Percentiles rank a stretch among this genome's conserved stretches.
These are phyloP conservation scores for Wickerhamomyces alni DNA, from an alignment of 805 yeast species.

Conservation along the genomic window DNA sequence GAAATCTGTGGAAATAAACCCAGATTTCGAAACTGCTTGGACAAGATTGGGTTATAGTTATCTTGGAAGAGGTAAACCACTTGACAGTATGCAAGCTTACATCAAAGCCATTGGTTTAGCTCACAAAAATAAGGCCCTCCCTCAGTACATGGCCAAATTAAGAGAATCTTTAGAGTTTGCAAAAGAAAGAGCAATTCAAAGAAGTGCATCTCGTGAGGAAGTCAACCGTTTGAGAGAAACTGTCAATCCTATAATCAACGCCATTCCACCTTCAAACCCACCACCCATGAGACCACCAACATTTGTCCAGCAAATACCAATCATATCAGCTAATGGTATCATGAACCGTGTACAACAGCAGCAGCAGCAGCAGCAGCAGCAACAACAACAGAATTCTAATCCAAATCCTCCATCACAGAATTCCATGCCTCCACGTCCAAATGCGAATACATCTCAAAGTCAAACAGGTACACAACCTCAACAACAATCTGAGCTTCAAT, in stretches of 20 bases:
- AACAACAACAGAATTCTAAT: constrained; percentile 1
- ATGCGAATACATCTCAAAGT: too few relatives aligned
- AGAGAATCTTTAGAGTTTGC: constrained; percentile 12
- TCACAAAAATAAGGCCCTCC: constrained; percentile 5
- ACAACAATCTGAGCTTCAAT: too few relatives aligned
- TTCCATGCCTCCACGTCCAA: too few relatives aligned
- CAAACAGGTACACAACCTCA: too few relatives aligned
- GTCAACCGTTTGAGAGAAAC: constrained; percentile 1
- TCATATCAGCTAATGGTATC: neutral
- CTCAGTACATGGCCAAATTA: constrained; percentile 12
- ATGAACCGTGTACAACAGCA: neutral
- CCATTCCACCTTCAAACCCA: neutral
- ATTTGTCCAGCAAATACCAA: neutral
- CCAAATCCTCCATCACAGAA: neutral
- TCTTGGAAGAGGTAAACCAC: constrained; percentile 30
- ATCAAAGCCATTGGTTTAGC: constrained; percentile 27
- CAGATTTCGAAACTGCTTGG: constrained; percentile 33
- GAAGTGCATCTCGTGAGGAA: constrained; percentile 8
- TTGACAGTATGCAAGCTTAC: constrained; percentile 30
- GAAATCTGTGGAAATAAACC: constrained; percentile 26
- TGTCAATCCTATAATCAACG: constrained; percentile 6
- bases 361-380: constrained; percentile 1
- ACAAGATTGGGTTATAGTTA: constrained; percentile 32
- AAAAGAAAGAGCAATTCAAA: constrained; percentile 13
- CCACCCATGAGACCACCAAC: neutral